These are phyloP conservation scores for Cyclocybe aegerita DNA, from an alignment of 768 basidiomycete species.

Conservation along the genomic window DNA sequence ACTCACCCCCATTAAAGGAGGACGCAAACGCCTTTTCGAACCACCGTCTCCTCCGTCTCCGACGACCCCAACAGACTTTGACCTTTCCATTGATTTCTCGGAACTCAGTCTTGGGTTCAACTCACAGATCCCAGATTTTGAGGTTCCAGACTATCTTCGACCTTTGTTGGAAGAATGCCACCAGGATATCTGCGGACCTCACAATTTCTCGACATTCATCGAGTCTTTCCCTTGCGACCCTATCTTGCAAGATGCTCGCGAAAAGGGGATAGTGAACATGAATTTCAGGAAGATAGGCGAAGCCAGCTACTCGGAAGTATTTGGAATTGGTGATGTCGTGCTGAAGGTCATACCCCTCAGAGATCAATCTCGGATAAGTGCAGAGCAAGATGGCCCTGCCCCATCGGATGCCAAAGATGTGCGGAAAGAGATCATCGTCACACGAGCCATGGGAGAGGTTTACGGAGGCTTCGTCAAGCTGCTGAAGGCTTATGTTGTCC, in stretches of 20 bases:
- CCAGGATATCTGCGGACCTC: slow-evolving; percentile 57
- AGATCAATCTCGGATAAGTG: slow-evolving; percentile 36
- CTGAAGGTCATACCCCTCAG: slow-evolving; percentile 84
- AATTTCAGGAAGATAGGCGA: slow-evolving; percentile 88
- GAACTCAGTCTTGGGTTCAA: slow-evolving; percentile 36
- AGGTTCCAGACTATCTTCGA: slow-evolving; percentile 52
- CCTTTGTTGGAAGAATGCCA: slow-evolving; percentile 72
- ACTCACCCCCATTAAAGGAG: slow-evolving; percentile 65
- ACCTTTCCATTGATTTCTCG: slow-evolving; percentile 52
- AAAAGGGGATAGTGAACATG: slow-evolving; percentile 14
- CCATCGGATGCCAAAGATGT: slow-evolving; percentile 75
- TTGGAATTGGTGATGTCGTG: slow-evolving; percentile 86
- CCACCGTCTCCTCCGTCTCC: slow-evolving; percentile 58
- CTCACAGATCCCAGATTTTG: slow-evolving; percentile 21
- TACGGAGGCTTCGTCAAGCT: slow-evolving; percentile 79
- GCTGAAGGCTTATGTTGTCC: slow-evolving; percentile 81
- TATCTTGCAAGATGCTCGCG: slow-evolving; percentile 41
- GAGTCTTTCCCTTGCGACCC: slow-evolving; percentile 77
- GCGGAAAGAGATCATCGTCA: slow-evolving; percentile 79
- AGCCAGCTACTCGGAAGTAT: slow-evolving; percentile 96
- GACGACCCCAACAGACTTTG: slow-evolving; percentile 50
- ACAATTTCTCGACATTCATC: slow-evolving; percentile 84
- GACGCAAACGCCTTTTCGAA: slow-evolving; percentile 37
- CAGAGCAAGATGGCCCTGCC: slow-evolving; percentile 55
- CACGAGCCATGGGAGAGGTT: slow-evolving; percentile 72